These are phyloP conservation scores for Laburnicola sp. DNA, from an alignment of 2,329 filamentous ascomycete genomes.

Conservation along the genomic window DNA sequence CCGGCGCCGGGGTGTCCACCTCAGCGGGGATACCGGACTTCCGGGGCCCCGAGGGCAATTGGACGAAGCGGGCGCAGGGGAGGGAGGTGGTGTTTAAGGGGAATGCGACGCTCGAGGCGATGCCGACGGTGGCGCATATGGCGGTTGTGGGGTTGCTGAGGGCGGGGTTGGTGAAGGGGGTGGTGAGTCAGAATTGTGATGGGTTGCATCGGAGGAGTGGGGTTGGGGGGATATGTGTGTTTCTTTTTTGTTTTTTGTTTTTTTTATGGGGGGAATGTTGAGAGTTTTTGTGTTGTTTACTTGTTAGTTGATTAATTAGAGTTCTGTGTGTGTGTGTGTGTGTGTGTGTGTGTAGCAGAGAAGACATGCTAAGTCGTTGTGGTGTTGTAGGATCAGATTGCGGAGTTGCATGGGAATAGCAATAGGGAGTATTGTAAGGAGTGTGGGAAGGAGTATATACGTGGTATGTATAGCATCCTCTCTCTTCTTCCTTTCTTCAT, in stretches of 20 bases:
- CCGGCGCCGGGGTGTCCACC: background rate
- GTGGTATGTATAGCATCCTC: background rate
- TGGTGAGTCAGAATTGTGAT: conserved; percentile 8
- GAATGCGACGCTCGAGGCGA: background rate
- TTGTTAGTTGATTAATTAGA: no score
- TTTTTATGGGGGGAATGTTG: no score
- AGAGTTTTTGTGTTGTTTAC: no score
- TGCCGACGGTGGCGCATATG: conserved; percentile 4
- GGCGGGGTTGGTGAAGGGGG: conserved; percentile 1
- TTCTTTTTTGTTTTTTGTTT: background rate
- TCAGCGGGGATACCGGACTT: conserved; percentile 5
- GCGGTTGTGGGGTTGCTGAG: conserved; percentile 3
- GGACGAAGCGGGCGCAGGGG: conserved; percentile 8
- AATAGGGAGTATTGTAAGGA: conserved; percentile 4
- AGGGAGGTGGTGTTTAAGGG: conserved; percentile 1
- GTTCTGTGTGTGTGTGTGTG: no score
- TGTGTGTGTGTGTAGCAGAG: no score
- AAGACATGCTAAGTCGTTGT: background rate
- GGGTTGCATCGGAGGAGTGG: conserved; percentile 6
- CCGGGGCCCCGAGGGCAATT: conserved; percentile 1
- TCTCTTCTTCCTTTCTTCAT: background rate
- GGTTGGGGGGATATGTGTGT: background rate
- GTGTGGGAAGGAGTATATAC: conserved; percentile 4
- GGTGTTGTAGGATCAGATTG: conserved; percentile 1
- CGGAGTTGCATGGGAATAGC: conserved; percentile 3